phyloP scores from a whole-genome alignment of 495 filamentous ascomycete species.

The Aspergillus incahuasiensis region DNA sequence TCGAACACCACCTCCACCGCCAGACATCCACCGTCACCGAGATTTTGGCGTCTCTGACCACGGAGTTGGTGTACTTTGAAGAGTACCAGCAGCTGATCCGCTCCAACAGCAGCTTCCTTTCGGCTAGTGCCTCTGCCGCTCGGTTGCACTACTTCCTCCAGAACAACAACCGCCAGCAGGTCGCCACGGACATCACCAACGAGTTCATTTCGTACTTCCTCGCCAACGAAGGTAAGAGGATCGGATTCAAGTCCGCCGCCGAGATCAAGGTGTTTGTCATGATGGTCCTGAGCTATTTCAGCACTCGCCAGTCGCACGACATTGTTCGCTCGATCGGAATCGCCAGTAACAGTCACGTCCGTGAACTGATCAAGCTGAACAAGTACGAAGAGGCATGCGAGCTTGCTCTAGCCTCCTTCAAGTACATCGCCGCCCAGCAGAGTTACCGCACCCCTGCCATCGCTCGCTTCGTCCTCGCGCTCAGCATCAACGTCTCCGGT shows the following conservation, averaged over 20 bases:
- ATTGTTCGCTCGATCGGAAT: constrained; percentile 38
- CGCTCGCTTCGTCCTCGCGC: constrained; percentile 19
- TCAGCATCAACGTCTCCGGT: constrained; percentile 21
- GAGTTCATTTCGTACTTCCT: constrained; percentile 28
- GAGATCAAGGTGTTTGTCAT: constrained; percentile 29
- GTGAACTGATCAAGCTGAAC: constrained; percentile 24
- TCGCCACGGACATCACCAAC: constrained; percentile 26
- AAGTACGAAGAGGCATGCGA: constrained; percentile 28
- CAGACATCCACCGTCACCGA: constrained; percentile 29
- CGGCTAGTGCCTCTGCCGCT: constrained; percentile 27
- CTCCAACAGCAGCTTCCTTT: constrained; percentile 27
- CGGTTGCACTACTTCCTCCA: constrained; percentile 35
- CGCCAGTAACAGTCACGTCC: constrained; percentile 27
- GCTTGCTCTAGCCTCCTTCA: constrained; percentile 31
- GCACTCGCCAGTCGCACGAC: constrained; percentile 28
- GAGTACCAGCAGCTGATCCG: constrained; percentile 29
- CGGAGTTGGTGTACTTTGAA: constrained; percentile 39
- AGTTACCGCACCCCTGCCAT: constrained; percentile 16
- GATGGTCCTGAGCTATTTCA: constrained; percentile 32
- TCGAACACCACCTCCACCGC: constrained; percentile 30
- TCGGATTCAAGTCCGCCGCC: constrained; percentile 21
- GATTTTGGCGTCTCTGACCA: constrained; percentile 33
- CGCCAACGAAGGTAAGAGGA: constrained; percentile 29
- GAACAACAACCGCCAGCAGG: constrained; percentile 21
- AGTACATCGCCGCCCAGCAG: constrained; percentile 21